Evolutionary conservation across 306 rosid species (phyloP).

Genomic region (Prunus davidiana): DNA sequence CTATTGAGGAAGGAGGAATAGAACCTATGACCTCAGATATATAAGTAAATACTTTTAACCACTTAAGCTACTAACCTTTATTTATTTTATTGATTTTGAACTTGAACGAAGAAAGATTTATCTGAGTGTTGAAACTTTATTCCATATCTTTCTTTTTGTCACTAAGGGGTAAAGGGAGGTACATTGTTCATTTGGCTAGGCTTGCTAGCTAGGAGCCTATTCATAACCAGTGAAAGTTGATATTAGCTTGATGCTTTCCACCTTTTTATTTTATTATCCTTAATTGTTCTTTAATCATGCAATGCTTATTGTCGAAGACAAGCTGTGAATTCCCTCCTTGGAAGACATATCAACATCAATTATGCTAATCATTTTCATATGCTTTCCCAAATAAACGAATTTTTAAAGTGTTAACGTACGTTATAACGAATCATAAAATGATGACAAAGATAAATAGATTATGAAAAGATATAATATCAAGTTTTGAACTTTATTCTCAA

Average conservation of each 20-base stretch:
- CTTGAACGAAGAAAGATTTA: background rate
- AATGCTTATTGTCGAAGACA: slow-evolving; percentile 6
- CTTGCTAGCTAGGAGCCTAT: background rate
- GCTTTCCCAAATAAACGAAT: background rate
- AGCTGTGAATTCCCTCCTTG: background rate
- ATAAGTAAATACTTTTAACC: no score
- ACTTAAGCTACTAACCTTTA: no score
- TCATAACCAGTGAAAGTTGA: background rate
- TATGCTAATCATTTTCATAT: background rate
- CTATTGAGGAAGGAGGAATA: fast-evolving
- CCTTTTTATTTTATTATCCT: background rate
- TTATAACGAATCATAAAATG: no score
- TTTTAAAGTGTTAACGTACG: background rate
- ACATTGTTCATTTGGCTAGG: background rate
- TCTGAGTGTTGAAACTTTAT: background rate
- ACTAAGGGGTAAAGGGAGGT: background rate
- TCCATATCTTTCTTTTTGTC: background rate
- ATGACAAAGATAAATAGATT: no score
- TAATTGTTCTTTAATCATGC: background rate
- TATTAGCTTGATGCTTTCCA: background rate
- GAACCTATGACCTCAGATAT: no score
- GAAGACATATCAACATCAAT: background rate
- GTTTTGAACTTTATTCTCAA: no score
- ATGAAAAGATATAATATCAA: no score
- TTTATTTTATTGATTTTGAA: no score